These are phyloP conservation scores for Cyclotella distinguenda DNA, from an alignment of 108 stramenopile species.

Conservation along the genomic window DNA sequence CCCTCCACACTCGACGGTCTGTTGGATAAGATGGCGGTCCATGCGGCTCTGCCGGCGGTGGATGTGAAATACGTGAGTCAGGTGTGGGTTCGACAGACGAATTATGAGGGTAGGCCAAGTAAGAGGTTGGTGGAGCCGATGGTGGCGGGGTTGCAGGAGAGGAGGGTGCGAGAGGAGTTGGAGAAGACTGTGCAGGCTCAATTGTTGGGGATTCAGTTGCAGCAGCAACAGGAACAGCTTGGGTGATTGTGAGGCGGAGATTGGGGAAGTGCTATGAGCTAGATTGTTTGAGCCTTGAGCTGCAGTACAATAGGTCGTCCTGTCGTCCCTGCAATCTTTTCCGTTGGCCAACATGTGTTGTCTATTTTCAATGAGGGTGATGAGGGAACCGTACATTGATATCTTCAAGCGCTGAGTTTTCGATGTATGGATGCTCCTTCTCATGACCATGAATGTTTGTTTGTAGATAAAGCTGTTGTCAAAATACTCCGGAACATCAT, in stretches of 20 bases:
- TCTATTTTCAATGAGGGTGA: neutral
- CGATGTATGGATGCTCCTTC: too few species aligned
- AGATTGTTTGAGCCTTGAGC: neutral
- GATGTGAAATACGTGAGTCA: constrained; percentile 96
- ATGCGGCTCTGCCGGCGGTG: constrained; percentile 87
- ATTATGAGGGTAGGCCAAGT: constrained; percentile 76
- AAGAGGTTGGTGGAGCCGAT: constrained; percentile 66
- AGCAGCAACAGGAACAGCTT: constrained; percentile 8
- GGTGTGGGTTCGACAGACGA: constrained; percentile 93
- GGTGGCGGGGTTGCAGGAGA: constrained; percentile 61
- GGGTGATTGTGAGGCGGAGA: neutral
- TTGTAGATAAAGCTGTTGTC: too few species aligned
- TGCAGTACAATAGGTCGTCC: too few species aligned
- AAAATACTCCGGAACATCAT: too few species aligned
- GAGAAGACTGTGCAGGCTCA: constrained; percentile 12
- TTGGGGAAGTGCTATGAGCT: neutral
- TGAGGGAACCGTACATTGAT: constrained; percentile 6
- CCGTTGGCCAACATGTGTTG: neutral
- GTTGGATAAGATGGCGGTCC: constrained; percentile 87
- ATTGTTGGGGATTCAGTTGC: constrained; percentile 16
- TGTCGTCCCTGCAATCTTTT: neutral
- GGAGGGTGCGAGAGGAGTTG: constrained; percentile 22
- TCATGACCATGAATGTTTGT: too few species aligned
- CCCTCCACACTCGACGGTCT: constrained; percentile 91
- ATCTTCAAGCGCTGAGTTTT: constrained; percentile 53